Evolutionary conservation across 2,329 filamentous ascomycete species (phyloP), one percentile per base, ranked within the genome.

Genomic region (Aureobasidium uvarum): DNA sequence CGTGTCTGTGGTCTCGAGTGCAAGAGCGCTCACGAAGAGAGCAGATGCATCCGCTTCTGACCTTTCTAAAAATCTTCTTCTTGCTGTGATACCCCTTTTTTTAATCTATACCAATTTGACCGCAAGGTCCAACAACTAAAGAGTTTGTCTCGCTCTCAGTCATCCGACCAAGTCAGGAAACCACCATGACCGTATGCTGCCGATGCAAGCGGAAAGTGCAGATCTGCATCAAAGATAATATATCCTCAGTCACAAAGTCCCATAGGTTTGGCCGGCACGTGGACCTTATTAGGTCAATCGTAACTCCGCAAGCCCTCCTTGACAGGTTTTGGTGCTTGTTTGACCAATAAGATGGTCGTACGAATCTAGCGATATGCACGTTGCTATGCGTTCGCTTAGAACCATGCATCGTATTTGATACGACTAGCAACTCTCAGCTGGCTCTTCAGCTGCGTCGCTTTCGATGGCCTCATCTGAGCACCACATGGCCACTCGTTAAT

Each of bases 1-100:
- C 82, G 88, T 71, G 86, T 91, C n/a, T 94, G 90, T 74, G 89
- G 89, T 45, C 76, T 93, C 69, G 87, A 90, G 66, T 93, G 90
- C 72, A 81, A 92, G 71, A 86, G 86, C 72, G 81, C 84, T 68
- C 90, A 94, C 75, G 83, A 86, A 63, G 88, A 90, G 75, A 89
- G 89, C 70, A 89, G 87, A 70, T 83, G 91, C 68, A 84, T 86
- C 66, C 81, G 87, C 71, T 76, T 77, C 66, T 77, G 76, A 62
- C 16, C 43, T n/a, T 25, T n/a, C 18, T 39, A 4, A 1, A n/a
- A 7, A 4, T 39, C 7, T 50, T 51, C 45, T 33, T 45, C 41
- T 51, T 62, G 31, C 45, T 16, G 41, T 62, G 58, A 62, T 62
- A 62, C 58, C 58, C 58, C 20, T 51, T 51, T 31, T 51, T 16